These are phyloP conservation scores for Arthrocladium fulminans DNA, from an alignment of 2,329 filamentous ascomycete species.

Conservation along the genomic window DNA sequence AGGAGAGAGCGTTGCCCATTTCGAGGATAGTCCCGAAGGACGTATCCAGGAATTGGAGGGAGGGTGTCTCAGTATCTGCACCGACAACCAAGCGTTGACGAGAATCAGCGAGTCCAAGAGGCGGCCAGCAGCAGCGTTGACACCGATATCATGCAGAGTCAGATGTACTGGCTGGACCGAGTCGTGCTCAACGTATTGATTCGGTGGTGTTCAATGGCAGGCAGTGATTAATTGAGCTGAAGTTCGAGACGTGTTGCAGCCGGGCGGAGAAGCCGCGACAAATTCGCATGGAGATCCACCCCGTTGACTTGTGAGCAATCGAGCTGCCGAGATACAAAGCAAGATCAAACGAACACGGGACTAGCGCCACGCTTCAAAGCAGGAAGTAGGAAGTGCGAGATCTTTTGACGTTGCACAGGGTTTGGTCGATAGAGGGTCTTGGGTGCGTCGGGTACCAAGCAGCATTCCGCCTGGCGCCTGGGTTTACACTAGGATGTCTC, in stretches of 20 bases:
- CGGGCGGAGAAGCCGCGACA: slow-evolving; percentile 4
- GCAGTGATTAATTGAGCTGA: neutral
- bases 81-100: neutral
- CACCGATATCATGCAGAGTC: slow-evolving; percentile 4
- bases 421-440: neutral
- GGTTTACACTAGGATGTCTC: neutral
- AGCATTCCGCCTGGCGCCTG: neutral
- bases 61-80: slow-evolving; percentile 1
- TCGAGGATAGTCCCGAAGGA: slow-evolving; percentile 19
- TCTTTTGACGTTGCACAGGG: neutral
- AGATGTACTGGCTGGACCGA: slow-evolving; percentile 7
- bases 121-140: slow-evolving; percentile 1
- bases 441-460: neutral
- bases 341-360: neutral
- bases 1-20: slow-evolving; percentile 24
- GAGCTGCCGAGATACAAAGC: neutral
- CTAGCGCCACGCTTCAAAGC: neutral
- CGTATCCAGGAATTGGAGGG: slow-evolving; percentile 9
- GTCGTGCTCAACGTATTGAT: slow-evolving; percentile 1
- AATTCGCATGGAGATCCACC: neutral
- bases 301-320: slow-evolving; percentile 2
- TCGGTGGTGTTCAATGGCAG: slow-evolving; percentile 3
- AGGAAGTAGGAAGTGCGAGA: neutral
- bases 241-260: slow-evolving; percentile 4
- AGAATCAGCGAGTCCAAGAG: neutral